Evolutionary conservation across 2,329 filamentous ascomycete species (phyloP), one percentile per base, ranked within the genome.

Genomic region (Falciphora oryzae): DNA sequence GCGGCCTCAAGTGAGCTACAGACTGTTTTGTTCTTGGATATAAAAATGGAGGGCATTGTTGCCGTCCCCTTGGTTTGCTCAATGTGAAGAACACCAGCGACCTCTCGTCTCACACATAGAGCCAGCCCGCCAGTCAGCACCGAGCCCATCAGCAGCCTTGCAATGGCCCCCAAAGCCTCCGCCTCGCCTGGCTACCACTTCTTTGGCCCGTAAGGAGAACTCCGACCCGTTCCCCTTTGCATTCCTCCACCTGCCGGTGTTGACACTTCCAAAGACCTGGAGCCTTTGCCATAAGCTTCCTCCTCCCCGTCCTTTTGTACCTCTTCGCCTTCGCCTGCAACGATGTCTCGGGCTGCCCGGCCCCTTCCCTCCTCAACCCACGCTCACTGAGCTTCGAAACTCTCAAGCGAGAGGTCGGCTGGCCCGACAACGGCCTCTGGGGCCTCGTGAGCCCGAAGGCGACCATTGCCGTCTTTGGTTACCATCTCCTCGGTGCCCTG

Each of bases 271-370:
- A 44, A 38, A 96, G 93, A 64, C 81, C 89, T 57, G 93, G 93
- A 65, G 92, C 91, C 50, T 85, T 89, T 66, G 84, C 79, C 67
- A 91, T 98, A 72, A 90, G 90, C 10, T 89, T 96, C 71, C 88
- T 89, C 65, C 86, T 97, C 0, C 94, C 94, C 0, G 66, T 93
- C 57, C 83, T 93, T 68, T 85, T 92, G 70, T 96, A 95, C 78
- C 74, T 88, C 70, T 89, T 94, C 73, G 84, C 88, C 60, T 96
- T 97, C 73, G 81, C 89, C 71, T 97, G 94, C 83, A 98, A 97
- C 79, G 93, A 98, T 75, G 81, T 96, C 68, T 89, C 92, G 11
- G 94, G 95, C 65, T 98, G 95, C 74, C 95, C 94, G 60, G 89
- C 91, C 3, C 92, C 93, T 4, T 92, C 91, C 4, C 82, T 94